Evolutionary conservation across 106 monocot species (phyloP), one percentile per base, ranked within the genome.

Genomic region (Acanthochlamys bracteata): DNA sequence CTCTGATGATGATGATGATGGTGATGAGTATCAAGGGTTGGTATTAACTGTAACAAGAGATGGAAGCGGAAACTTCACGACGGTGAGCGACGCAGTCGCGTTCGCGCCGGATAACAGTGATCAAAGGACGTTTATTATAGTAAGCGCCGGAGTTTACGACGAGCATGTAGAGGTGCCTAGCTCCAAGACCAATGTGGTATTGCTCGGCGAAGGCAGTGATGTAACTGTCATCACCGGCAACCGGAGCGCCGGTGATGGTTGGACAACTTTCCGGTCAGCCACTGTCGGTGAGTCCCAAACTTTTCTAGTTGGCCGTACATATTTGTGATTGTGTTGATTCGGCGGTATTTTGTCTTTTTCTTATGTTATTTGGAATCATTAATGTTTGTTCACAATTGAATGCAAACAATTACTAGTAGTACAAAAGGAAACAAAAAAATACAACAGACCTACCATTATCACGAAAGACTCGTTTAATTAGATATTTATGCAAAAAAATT

Each of bases 191-290:
- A 93, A 93, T 71, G 69, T 93, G 7, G 78, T 83, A 24, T 22
- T 93, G 58, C 10, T 89, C 11, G 93, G 93, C 1, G 86, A 89
- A 0, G 89, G 89, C 8, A 80, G 75, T 26, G 79, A 77, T 25
- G 74, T 70, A 7, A 89, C 93, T 0, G 69, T 86, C 19, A 89
- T 93, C 73, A 78, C 42, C 25, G 89, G 86, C 17, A 66, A 66
- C 69, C 55, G 83, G 57, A 93, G 85, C 71, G 80, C 57, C 49
- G 83, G 63, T 22, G 93, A 83, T 47, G 86, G 86, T 4, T 93
- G 83, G 83, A 93, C 83, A 46, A 83, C 93, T 6, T 93, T 93
- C 69, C 60, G 81, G 17, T 75, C 93, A 0, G 93, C 93, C 21
- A 93, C 93, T 24, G 80, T 93, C 57, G 93, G 93, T 89, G 20